Percentiles rank a stretch among this genome's conserved stretches.
Evolutionary conservation across 345 rosid genomes (phyloP).

Genomic region (Stellera chamaejasme): DNA sequence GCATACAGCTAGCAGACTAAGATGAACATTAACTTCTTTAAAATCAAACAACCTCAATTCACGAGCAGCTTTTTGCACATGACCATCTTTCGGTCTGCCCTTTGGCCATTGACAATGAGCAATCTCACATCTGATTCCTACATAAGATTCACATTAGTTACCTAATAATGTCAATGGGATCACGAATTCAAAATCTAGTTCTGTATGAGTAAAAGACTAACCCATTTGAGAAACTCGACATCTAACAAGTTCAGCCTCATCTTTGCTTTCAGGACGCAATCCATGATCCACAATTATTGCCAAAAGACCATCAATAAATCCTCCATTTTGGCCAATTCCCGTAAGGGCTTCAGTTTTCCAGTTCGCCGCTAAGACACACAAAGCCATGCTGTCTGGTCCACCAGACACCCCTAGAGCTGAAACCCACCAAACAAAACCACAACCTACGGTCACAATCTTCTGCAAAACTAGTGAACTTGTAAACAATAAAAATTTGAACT

Average conservation of each 20-base stretch:
- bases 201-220: conserved; percentile 7
- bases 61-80: conserved; percentile 87
- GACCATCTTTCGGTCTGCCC: conserved; percentile 83
- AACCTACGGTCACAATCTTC: conserved; percentile 1
- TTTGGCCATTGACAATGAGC: conserved; percentile 63
- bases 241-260: conserved; percentile 59
- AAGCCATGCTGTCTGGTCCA: conserved; percentile 95
- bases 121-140: conserved; percentile 92
- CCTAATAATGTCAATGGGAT: conserved; percentile 8
- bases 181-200: conserved; percentile 1
- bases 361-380: conserved; percentile 66
- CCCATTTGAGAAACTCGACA: conserved; percentile 73
- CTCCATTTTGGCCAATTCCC: conserved; percentile 22
- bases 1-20: neutral
- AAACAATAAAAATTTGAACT: neutral
- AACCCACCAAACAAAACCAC: conserved; percentile 1
- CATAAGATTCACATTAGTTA: conserved; percentile 25
- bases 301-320: conserved; percentile 67
- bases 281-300: conserved; percentile 89
- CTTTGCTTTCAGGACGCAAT: conserved; percentile 62
- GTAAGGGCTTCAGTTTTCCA: conserved; percentile 56
- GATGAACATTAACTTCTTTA: neutral
- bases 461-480: too few species aligned
- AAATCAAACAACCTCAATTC: conserved; percentile 50
- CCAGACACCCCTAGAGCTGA: conserved; percentile 91